Evolutionary conservation across 2,329 filamentous ascomycete genomes (phyloP).

Genomic region (Stemphylium beticola): DNA sequence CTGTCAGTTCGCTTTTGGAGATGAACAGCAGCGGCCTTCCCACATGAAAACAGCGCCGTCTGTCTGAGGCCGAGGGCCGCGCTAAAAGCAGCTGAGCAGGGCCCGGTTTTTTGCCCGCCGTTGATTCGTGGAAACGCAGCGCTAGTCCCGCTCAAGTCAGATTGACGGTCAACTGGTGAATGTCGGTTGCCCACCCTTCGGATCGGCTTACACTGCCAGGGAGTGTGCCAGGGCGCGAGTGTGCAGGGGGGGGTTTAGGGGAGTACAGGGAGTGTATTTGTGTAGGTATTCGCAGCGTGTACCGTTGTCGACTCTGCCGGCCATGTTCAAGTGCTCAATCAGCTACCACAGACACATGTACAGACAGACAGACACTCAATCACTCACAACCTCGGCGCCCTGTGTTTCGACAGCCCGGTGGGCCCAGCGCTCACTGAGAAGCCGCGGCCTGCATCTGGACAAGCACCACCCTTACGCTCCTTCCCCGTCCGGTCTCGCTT

Average conservation of each 20-base stretch:
- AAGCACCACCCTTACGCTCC: constrained; percentile 19
- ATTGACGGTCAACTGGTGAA: constrained; percentile 13
- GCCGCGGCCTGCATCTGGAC: constrained; percentile 14
- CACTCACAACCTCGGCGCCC: neutral
- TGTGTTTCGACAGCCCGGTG: constrained; percentile 2
- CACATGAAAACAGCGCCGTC: constrained; percentile 16
- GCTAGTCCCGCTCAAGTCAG: constrained; percentile 16
- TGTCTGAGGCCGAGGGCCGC: constrained; percentile 9
- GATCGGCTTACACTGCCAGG: neutral
- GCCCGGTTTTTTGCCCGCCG: neutral
- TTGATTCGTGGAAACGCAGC: neutral
- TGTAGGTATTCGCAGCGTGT: neutral
- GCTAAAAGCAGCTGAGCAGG: constrained; percentile 13
- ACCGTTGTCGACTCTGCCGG: neutral
- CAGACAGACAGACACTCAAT: neutral
- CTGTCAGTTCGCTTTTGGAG: constrained; percentile 22
- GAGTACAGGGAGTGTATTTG: neutral
- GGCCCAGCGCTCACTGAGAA: constrained; percentile 8
- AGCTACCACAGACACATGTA: too few relatives aligned
- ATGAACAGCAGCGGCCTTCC: constrained; percentile 18
- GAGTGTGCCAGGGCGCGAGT: neutral
- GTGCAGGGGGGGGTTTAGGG: too few relatives aligned
- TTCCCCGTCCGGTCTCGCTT: constrained; percentile 24
- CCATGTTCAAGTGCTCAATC: too few relatives aligned
- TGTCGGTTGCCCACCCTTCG: constrained; percentile 4